Evolutionary conservation across 345 rosid species (phyloP).

Genomic region (Salix udensis): DNA sequence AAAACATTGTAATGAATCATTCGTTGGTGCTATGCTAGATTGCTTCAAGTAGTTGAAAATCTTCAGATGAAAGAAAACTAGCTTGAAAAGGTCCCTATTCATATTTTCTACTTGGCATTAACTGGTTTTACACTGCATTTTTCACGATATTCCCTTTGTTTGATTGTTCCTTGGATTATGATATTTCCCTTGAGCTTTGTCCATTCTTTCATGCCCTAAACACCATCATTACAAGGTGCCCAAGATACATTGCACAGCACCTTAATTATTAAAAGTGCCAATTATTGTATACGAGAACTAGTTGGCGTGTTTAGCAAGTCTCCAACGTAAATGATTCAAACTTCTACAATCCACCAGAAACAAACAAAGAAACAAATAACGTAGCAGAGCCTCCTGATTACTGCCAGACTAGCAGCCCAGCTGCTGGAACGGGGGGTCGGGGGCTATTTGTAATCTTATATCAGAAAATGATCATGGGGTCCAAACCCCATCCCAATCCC

Average conservation of each 20-base stretch:
- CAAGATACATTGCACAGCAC: background rate
- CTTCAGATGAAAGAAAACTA: background rate
- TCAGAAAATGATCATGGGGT: constrained; percentile 4
- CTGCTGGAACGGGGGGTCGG: background rate
- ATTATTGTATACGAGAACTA: background rate
- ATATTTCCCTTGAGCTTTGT: background rate
- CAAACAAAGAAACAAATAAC: background rate
- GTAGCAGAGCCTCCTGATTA: background rate
- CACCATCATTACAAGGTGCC: background rate
- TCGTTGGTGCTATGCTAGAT: background rate
- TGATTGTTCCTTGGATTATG: background rate
- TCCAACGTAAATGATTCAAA: background rate
- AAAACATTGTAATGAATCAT: background rate
- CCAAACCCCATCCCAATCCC: constrained; percentile 1
- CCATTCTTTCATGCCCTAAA: background rate
- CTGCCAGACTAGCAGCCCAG: background rate
- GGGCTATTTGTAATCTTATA: background rate
- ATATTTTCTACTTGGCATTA: background rate
- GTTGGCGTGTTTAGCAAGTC: background rate
- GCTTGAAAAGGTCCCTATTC: background rate
- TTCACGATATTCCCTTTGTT: background rate
- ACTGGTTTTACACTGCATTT: background rate
- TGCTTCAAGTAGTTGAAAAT: background rate
- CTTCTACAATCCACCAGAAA: background rate
- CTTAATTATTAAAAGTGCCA: background rate